Conservation (phyloP, 306 rosid genomes). For the Casuarina equisetifolia region DNA sequence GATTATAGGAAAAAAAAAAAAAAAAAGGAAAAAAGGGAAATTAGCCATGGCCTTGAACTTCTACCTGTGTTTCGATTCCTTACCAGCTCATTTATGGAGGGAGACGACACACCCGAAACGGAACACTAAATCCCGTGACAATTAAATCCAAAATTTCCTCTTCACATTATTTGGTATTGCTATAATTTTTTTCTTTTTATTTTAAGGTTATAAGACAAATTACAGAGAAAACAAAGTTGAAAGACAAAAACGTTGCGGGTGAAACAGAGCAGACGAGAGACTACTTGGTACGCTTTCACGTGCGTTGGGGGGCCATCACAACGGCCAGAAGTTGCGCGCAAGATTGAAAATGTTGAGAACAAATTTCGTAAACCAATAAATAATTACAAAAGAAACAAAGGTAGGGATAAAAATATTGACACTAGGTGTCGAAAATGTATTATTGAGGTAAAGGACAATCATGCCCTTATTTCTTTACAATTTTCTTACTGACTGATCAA, state of each 20-base stretch:
- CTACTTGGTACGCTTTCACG: slow-evolving; percentile 40
- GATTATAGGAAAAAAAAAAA: no score
- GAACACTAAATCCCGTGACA: no score
- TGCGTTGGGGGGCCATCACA: slow-evolving; percentile 45
- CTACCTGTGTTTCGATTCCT: no score
- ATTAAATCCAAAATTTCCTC: no score
- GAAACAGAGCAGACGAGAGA: slow-evolving; percentile 36
- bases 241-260: slow-evolving; percentile 34
- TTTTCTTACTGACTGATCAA: slow-evolving; percentile 32
- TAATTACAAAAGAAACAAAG: not conserved
- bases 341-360: slow-evolving; percentile 35
- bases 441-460: slow-evolving; percentile 17
- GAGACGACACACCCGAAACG: no score
- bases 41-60: no score
- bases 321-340: slow-evolving; percentile 50
- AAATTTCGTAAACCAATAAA: not conserved
- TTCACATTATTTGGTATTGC: no score
- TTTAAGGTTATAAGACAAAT: not conserved
- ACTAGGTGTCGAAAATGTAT: slow-evolving; percentile 8
- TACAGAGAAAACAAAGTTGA: not conserved
- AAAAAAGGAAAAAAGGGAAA: no score
- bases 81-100: no score
- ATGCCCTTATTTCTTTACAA: slow-evolving; percentile 37
- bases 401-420: not conserved
- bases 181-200: no score